Conservation (phyloP, 2,329 filamentous ascomycete species). For the Xylaria sp. region DNA sequence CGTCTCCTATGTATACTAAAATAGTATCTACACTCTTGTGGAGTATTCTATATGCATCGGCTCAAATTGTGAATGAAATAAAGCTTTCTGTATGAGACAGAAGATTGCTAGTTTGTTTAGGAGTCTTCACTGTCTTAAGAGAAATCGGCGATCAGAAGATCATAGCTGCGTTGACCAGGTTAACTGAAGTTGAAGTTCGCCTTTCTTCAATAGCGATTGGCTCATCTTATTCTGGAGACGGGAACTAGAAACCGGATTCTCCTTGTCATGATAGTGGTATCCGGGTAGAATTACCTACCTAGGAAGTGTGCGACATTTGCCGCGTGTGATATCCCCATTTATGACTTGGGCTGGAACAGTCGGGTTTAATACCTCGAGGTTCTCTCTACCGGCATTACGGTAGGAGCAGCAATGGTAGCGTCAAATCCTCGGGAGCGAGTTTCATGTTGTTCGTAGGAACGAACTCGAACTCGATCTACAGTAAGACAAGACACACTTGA, state of each 20-base stretch:
- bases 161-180: background rate
- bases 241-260: background rate
- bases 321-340: background rate
- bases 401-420: background rate
- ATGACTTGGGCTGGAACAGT: background rate
- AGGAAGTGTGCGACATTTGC: background rate
- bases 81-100: too few relatives aligned
- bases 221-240: background rate
- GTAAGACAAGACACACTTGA: background rate
- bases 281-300: background rate
- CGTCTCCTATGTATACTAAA: too few relatives aligned
- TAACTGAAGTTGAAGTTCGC: background rate
- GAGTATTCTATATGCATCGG: too few relatives aligned
- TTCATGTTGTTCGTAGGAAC: conserved; percentile 10
- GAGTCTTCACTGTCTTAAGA: background rate
- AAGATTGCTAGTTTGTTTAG: too few relatives aligned
- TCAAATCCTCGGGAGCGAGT: conserved; percentile 4
- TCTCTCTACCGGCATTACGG: background rate
- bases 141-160: background rate
- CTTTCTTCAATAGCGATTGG: background rate
- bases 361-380: background rate
- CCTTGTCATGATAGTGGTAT: background rate
- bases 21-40: too few relatives aligned
- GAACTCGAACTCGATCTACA: background rate
- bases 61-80: too few relatives aligned